Evolutionary conservation across 1,284 basidiomycete species (phyloP), one percentile per base, ranked within the genome.

Genomic region (Irpex sp.): DNA sequence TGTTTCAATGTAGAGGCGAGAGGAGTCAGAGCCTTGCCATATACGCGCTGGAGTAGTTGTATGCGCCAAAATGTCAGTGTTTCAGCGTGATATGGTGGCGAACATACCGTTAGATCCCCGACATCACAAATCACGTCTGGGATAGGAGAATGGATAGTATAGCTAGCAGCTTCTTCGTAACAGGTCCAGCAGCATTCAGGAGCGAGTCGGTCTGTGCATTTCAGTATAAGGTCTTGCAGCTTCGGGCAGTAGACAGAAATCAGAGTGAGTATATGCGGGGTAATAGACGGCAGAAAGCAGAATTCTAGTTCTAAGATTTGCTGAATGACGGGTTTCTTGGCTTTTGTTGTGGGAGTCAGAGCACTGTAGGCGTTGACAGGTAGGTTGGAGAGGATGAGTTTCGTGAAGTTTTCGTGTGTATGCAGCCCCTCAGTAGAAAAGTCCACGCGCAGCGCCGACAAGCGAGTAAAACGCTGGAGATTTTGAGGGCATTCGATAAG

Each of bases 131-230:
- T 84, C 23, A 77, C 67, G 28, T 82, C 79, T 16, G 84, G 82
- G 58, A 88, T 75, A 0, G 86, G 86, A 2, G 86, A 88, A 69
- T 88, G 86, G 2, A 78, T 64, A n/a, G 78, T 77, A 62, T 77
- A 75, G 12, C 74, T 77, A 28, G 83, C 75, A 54, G 82, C 84
- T 53, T 87, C 85, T 69, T 84, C 83, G 62, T 83, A 83, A 69
- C 87, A 88, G 55, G 68, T 66, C 78, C 81, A 83, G 69, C 86
- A 88, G 68, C 85, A 87, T 53, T 70, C 72, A 21, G 68, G 59
- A 59, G 83, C 80, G 35, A 88, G 74, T 28, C 83, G 77, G 62
- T 86, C 84, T 9, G 81, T 78, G 62, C 81, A 83, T 66, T 81
- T 84, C 58, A 88, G 73, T 62, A 81, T 75, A 9, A 89, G 78